Base-by-base conservation (phyloP, 176 grass and related monocot species). In the Triticum timopheevii region DNA sequence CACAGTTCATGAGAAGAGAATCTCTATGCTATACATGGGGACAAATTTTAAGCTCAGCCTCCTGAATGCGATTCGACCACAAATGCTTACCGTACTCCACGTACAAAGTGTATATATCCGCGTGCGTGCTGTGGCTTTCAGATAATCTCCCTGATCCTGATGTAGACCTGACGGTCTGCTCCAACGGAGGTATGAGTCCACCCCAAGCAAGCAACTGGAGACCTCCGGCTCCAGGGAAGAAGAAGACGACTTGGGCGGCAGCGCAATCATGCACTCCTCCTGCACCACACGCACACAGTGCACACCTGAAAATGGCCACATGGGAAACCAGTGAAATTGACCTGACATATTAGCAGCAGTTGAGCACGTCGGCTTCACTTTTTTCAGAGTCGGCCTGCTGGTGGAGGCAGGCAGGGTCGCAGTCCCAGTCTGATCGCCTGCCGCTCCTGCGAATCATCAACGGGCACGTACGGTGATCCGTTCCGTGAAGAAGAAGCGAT, bases 191-290 rank as follows among this genome's bases (percentile, higher is more conserved):
- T 44, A 61, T 6, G 49, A n/a, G n/a, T n/a, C n/a, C n/a, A n/a
- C 31, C 65, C 24, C 24, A 86, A 65, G 19, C 24, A 86, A 79
- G 24, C 65, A 83, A 25, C 66, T 40, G 50, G 34, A 45, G 63
- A 77, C 24, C 44, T 63, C 40, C 40, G 2, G 39, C 39, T 40
- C 22, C 62, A 50, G 47, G 47, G 13, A 61, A 24, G 61, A 82
- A 61, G 72, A 61, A 19, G 61, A 77, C 58, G 71, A 50, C 80
- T 61, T 61, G 49, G 30, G 74, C 72, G 28, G 40, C 66, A 15
- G 54, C 71, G 81, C 77, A 54, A 84, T 78, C 74, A 73, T 44
- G 40, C 40, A 3, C 33, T 19, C 49, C 12, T 16, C 3, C 12
- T 13, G 11, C 36, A 38, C 36, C 7, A 10, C 15, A 20, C 6